These are phyloP conservation scores for Pseudocercospora eumusae DNA, from an alignment of 2,329 filamentous ascomycete genomes.

Conservation along the genomic window DNA sequence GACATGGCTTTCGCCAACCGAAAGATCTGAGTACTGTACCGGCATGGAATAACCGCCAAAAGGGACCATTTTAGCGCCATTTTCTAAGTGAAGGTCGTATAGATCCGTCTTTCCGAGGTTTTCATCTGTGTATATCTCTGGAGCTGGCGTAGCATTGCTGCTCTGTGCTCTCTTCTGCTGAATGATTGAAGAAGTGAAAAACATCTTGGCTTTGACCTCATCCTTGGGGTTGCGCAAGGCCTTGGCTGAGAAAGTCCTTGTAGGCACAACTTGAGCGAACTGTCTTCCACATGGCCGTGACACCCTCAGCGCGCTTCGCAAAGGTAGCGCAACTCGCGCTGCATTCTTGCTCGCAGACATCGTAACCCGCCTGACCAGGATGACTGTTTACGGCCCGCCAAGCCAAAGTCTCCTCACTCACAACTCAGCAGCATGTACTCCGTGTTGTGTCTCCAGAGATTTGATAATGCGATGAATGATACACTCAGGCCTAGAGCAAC, in stretches of 20 bases:
- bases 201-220: constrained; percentile 23
- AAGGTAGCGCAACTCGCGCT: constrained; percentile 15
- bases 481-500: background rate
- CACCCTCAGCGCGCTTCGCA: constrained; percentile 16
- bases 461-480: background rate
- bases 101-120: constrained; percentile 61
- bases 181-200: constrained; percentile 24
- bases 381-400: constrained; percentile 9
- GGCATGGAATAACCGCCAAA: constrained; percentile 94
- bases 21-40: constrained; percentile 77
- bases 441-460: background rate
- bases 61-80: constrained; percentile 92
- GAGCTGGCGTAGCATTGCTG: constrained; percentile 34
- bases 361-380: constrained; percentile 5
- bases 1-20: constrained; percentile 80
- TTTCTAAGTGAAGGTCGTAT: constrained; percentile 73
- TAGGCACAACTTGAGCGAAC: background rate
- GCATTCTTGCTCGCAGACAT: constrained; percentile 26
- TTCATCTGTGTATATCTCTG: constrained; percentile 36
- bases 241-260: constrained; percentile 15
- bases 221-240: constrained; percentile 13
- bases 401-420: background rate
- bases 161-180: constrained; percentile 33
- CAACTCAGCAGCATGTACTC: background rate
- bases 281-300: constrained; percentile 8